Evolutionary conservation across 2,329 filamentous ascomycete species (phyloP).

Genomic region (Colletotrichum cuscutae): DNA sequence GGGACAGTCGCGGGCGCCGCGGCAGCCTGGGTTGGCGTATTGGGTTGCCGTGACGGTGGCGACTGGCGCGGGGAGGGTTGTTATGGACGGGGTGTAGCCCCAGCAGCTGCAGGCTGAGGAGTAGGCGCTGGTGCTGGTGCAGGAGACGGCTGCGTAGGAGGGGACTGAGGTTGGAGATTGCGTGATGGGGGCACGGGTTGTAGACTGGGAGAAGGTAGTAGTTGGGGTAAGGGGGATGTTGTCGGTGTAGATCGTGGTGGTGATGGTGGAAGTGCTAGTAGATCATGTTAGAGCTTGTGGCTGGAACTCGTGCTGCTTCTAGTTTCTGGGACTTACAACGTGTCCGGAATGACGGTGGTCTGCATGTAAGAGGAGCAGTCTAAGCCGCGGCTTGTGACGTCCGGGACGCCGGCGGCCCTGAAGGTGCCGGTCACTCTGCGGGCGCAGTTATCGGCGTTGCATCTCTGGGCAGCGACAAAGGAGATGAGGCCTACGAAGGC

Average conservation of each 20-base stretch:
- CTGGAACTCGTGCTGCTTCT: too few relatives aligned
- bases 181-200: constrained; percentile 38
- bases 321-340: background rate
- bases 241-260: constrained; percentile 2
- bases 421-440: constrained; percentile 24
- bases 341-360: constrained; percentile 12
- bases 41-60: constrained; percentile 51
- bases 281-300: background rate
- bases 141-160: constrained; percentile 44
- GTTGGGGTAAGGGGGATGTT: background rate
- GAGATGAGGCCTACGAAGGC: background rate
- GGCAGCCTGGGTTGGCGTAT: constrained; percentile 12
- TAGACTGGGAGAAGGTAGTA: background rate
- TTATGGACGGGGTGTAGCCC: constrained; percentile 49
- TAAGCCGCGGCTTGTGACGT: background rate
- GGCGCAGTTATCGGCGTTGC: constrained; percentile 30
- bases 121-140: constrained; percentile 48
- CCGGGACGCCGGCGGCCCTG: background rate
- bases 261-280: constrained; percentile 19
- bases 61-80: constrained; percentile 49
- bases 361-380: constrained; percentile 26
- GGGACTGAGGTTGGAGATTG: background rate
- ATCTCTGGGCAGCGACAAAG: background rate
- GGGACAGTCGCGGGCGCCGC: background rate
- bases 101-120: constrained; percentile 56